A percentile compares a stretch with the other conserved stretches of the same genome.
These are phyloP conservation scores for Draba incana DNA, from an alignment of 345 rosid genomes.

Conservation along the genomic window DNA sequence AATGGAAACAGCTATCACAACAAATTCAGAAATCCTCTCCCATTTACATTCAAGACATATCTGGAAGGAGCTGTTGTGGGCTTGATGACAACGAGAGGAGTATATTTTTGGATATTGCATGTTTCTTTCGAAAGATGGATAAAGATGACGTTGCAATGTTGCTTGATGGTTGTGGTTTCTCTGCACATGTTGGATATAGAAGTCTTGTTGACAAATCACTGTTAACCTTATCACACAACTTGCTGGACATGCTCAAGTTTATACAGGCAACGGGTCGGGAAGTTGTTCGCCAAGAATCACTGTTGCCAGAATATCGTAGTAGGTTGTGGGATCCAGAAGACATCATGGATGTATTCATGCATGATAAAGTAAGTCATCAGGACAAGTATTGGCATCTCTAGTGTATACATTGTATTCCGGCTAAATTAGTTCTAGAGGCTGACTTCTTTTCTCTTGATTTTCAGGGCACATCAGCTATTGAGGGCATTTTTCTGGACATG, in stretches of 20 bases:
- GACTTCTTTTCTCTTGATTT: slow-evolving; percentile 16
- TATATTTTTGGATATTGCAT: slow-evolving; percentile 48
- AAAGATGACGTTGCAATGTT: slow-evolving; percentile 34
- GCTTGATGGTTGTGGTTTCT: slow-evolving; percentile 44
- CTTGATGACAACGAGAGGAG: slow-evolving; percentile 40
- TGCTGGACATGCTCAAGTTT: slow-evolving; percentile 33
- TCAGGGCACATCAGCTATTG: slow-evolving; percentile 42
- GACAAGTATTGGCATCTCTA: not conserved
- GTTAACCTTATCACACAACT: slow-evolving; percentile 18
- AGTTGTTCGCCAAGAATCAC: slow-evolving; percentile 37
- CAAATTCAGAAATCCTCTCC: not conserved
- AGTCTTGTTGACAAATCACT: slow-evolving; percentile 46
- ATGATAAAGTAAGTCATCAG: slow-evolving; percentile 21
- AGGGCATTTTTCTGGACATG: slow-evolving; percentile 41
- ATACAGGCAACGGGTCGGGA: slow-evolving; percentile 43
- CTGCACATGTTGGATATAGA: slow-evolving; percentile 37
- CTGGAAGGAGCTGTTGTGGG: slow-evolving; percentile 41
- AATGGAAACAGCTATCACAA: not conserved
- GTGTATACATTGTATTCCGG: not conserved
- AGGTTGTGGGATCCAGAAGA: slow-evolving; percentile 34
- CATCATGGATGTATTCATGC: slow-evolving; percentile 19
- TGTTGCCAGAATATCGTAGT: slow-evolving; percentile 36
- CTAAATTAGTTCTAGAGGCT: not conserved
- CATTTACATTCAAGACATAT: slow-evolving; percentile 27
- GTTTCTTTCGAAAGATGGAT: slow-evolving; percentile 39